These are phyloP conservation scores for Xylaria digitata DNA, from an alignment of 2,329 filamentous ascomycete genomes.

Conservation along the genomic window DNA sequence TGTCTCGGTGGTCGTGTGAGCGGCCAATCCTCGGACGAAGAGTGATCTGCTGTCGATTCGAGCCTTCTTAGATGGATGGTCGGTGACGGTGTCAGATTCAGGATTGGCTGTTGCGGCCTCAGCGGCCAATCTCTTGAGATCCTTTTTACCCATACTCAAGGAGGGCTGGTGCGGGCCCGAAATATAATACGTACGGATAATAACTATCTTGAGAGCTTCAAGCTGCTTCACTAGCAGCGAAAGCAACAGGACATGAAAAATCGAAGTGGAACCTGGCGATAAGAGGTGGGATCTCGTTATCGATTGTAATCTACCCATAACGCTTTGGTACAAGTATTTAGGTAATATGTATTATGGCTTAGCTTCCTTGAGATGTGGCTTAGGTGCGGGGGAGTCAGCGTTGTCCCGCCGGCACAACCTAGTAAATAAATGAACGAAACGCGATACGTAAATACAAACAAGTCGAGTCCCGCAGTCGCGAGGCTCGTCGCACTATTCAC, in stretches of 20 bases:
- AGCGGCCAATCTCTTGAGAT: constrained; percentile 43
- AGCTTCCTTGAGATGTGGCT: constrained; percentile 13
- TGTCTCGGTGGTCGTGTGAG: constrained; percentile 80
- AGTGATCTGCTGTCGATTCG: constrained; percentile 76
- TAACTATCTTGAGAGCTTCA: not conserved
- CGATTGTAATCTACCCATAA: constrained; percentile 8
- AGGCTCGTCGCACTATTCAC: not conserved
- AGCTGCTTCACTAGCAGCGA: constrained; percentile 7
- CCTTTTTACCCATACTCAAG: constrained; percentile 39
- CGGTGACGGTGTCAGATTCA: constrained; percentile 41
- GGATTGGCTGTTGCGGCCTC: constrained; percentile 37
- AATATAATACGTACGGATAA: not conserved
- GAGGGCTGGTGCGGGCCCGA: not conserved
- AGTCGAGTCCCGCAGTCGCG: constrained; percentile 7
- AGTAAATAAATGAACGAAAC: constrained; percentile 27
- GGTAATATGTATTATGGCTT: too few species aligned
- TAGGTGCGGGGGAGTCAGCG: constrained; percentile 24
- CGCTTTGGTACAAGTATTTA: too few species aligned
- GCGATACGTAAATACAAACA: constrained; percentile 34
- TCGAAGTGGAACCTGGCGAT: constrained; percentile 41
- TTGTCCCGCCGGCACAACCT: constrained; percentile 41
- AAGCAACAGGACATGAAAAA: constrained; percentile 31
- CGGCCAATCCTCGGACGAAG: constrained; percentile 89
- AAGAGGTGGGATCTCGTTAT: constrained; percentile 14
- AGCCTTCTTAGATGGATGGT: constrained; percentile 64